phyloP scores from a whole-genome alignment of 129 eudicot species.

The Ambrosia trifida region DNA sequence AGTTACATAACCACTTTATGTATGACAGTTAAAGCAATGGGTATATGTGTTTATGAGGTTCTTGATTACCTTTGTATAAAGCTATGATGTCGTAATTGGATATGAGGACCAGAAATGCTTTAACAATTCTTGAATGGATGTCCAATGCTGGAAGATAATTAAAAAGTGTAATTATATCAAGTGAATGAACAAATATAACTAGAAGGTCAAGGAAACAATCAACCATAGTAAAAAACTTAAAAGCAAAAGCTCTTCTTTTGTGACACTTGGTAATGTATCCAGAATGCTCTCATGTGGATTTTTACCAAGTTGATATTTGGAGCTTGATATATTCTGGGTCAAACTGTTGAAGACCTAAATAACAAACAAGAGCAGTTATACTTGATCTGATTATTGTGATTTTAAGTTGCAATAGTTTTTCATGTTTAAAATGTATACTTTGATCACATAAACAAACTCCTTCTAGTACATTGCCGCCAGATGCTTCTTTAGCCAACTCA shows the following conservation, averaged over 20 bases:
- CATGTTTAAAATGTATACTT: background rate
- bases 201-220: slow-evolving; percentile 11
- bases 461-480: slow-evolving; percentile 35
- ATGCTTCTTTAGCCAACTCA: slow-evolving; percentile 74
- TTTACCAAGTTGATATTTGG: slow-evolving; percentile 78
- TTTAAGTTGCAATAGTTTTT: background rate
- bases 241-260: slow-evolving; percentile 78
- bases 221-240: slow-evolving; percentile 45
- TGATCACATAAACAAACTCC: background rate
- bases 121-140: slow-evolving; percentile 79
- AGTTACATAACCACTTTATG: background rate
- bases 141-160: slow-evolving; percentile 72
- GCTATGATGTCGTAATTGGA: slow-evolving; percentile 80
- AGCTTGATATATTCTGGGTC: slow-evolving; percentile 74
- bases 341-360: slow-evolving; percentile 66
- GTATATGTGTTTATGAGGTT: background rate
- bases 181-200: slow-evolving; percentile 15
- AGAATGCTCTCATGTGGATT: slow-evolving; percentile 79
- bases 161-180: background rate
- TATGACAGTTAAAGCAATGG: background rate
- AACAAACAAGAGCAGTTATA: slow-evolving; percentile 22
- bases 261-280: slow-evolving; percentile 72
- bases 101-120: slow-evolving; percentile 99
- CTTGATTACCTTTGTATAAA: slow-evolving; percentile 60
- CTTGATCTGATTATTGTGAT: slow-evolving; percentile 12